phyloP scores from a whole-genome alignment of 805 yeast species.

The Lipomyces starkeyi region DNA sequence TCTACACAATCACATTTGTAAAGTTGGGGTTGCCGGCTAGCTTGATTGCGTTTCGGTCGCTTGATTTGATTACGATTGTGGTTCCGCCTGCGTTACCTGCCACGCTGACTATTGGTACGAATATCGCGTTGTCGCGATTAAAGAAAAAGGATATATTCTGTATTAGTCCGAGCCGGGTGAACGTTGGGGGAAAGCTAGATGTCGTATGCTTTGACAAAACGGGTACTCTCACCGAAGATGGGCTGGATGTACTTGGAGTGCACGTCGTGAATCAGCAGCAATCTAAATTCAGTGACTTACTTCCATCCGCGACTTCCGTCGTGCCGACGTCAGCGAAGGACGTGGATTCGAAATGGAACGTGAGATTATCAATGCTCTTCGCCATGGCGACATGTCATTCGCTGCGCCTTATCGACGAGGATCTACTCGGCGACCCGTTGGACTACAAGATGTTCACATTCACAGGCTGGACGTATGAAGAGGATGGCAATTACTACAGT shows the following conservation, averaged over 20 bases:
- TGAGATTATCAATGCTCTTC: conserved; percentile 46
- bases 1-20: conserved; percentile 83
- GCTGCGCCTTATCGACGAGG: conserved; percentile 75
- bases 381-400: conserved; percentile 87
- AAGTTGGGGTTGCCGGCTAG: conserved; percentile 71
- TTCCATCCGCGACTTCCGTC: conserved; percentile 14
- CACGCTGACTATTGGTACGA: conserved; percentile 93
- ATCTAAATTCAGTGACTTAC: conserved; percentile 15
- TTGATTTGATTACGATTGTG: conserved; percentile 93
- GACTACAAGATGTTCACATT: conserved; percentile 94
- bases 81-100: conserved; percentile 99
- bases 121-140: conserved; percentile 82
- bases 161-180: conserved; percentile 91
- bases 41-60: conserved; percentile 81
- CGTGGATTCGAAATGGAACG: conserved; percentile 8
- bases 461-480: conserved; percentile 76
- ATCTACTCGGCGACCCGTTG: conserved; percentile 89
- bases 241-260: conserved; percentile 82
- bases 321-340: conserved; percentile 24
- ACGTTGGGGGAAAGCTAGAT: conserved; percentile 94
- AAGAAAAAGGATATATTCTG: conserved; percentile 76
- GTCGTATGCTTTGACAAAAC: conserved; percentile 94
- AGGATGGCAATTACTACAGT: conserved; percentile 56
- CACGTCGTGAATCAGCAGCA: conserved; percentile 47
- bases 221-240: conserved; percentile 97